Evolutionary conservation across 2,329 filamentous ascomycete genomes (phyloP), one percentile per base, ranked within the genome.

Genomic region (Fusarium nisikadoi): DNA sequence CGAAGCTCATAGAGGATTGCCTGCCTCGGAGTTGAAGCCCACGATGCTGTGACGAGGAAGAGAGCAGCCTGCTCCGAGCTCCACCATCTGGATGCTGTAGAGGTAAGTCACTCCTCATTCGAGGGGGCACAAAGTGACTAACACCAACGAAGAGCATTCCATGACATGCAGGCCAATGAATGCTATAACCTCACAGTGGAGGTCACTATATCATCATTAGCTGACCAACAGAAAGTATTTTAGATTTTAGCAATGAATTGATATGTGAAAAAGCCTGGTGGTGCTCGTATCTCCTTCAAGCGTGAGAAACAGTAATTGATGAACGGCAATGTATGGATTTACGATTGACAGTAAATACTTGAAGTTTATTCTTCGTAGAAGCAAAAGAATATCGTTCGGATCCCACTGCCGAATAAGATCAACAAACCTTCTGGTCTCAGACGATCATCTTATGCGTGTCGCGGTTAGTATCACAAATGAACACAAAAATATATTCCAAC

Each of bases 31-130:
- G 6, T 19, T 8, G 4, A 20, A n/a, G 2, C 23, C 6, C 8
- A 6, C 0, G 4, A 1, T 5, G 2, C 3, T 27, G 2, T 12
- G 23, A 3, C 0, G 2, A 29, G 7, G 12, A 20, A 9, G 2
- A 5, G 14, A 29, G 9, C 7, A 17, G 2, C 2, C 49, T 29
- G 2, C 10, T 3, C 29, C 14, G 7, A 41, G n/a, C 31, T 20
- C 25, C 1, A 3, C 8, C 4, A 3, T 11, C 12, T 14, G 11
- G 8, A 4, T 25, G 23, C 23, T 39, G 3, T 17, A 5, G 10
- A n/a, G 10, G 23, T 27, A 39, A n/a, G 19, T 52, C 12, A 17
- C 14, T 20, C 6, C 19, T 27, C 19, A 4, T 14, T 1, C 10
- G 5, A 11, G 13, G 13, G 29, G 9, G 19, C 14, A 0, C 14